Conservation (phyloP, 768 basidiomycete species). For the Russula sp. region DNA sequence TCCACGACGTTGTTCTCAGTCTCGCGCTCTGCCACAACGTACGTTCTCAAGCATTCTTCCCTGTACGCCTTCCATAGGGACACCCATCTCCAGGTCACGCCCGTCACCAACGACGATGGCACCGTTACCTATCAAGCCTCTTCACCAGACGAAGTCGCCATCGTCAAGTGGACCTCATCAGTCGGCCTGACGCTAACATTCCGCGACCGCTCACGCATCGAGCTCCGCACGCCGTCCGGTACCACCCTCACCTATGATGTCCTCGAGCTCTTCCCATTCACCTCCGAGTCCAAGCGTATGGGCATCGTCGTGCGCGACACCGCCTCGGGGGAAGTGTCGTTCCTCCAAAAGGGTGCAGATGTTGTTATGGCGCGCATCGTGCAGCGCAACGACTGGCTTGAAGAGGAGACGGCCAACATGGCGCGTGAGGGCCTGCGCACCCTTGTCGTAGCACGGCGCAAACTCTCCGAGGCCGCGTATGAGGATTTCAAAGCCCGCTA, state of each 20-base stretch:
- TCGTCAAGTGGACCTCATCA: constrained; percentile 95
- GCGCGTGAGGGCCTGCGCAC: constrained; percentile 93
- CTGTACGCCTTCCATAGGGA: not conserved
- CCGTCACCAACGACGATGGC: constrained; percentile 91
- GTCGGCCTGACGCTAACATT: constrained; percentile 85
- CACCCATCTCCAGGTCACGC: constrained; percentile 66
- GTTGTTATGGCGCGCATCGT: constrained; percentile 97
- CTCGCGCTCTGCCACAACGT: constrained; percentile 96
- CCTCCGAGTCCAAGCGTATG: constrained; percentile 98
- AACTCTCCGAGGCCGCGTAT: constrained; percentile 63
- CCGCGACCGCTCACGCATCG: constrained; percentile 88
- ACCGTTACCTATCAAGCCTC: constrained; percentile 96
- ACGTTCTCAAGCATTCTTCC: constrained; percentile 26
- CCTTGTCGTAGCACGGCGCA: constrained; percentile 84
- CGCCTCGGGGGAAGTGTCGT: constrained; percentile 70
- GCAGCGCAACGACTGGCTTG: constrained; percentile 96
- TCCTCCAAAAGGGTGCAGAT: constrained; percentile 96
- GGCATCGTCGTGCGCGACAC: constrained; percentile 89
- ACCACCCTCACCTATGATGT: constrained; percentile 68
- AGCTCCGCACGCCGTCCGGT: constrained; percentile 68
- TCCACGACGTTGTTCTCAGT: constrained; percentile 88
- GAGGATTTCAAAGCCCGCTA: constrained; percentile 64
- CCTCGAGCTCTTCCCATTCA: constrained; percentile 95
- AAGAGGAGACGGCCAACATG: constrained; percentile 99
- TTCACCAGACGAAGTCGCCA: constrained; percentile 98